Evolutionary conservation across 805 yeast genomes (phyloP).

Genomic region (Blastobotrys peoriensis): DNA sequence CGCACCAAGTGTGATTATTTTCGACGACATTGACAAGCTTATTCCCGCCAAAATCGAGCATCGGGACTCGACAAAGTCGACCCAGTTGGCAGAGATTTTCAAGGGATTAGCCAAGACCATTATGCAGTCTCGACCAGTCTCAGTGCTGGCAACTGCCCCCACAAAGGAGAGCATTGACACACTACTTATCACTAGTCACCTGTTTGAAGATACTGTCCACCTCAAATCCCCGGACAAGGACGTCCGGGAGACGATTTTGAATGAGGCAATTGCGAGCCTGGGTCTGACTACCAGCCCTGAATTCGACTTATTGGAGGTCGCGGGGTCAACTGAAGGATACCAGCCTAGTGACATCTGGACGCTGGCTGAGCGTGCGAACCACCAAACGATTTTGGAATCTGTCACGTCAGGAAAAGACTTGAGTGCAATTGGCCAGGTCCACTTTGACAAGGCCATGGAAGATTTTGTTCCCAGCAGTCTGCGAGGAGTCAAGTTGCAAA

Average conservation of each 20-base stretch:
- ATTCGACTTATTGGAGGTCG: slow-evolving; percentile 45
- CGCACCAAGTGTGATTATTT: slow-evolving; percentile 63
- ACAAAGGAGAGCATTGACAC: slow-evolving; percentile 62
- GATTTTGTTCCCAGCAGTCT: slow-evolving; percentile 75
- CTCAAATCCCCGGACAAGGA: slow-evolving; percentile 65
- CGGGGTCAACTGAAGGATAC: slow-evolving; percentile 79
- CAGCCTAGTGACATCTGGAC: slow-evolving; percentile 75
- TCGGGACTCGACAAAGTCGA: slow-evolving; percentile 53
- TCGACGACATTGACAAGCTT: slow-evolving; percentile 74
- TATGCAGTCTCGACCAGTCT: slow-evolving; percentile 37
- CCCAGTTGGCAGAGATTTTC: slow-evolving; percentile 61
- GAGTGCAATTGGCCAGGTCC: slow-evolving; percentile 22
- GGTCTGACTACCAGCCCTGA: slow-evolving; percentile 33
- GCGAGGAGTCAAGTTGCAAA: slow-evolving; percentile 81
- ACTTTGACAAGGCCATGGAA: slow-evolving; percentile 52
- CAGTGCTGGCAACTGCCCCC: slow-evolving; percentile 56
- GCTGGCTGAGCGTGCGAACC: slow-evolving; percentile 54
- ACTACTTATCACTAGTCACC: slow-evolving; percentile 57
- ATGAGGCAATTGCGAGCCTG: slow-evolving; percentile 35
- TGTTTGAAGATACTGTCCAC: slow-evolving; percentile 56
- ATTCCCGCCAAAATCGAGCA: slow-evolving; percentile 61
- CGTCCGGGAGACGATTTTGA: slow-evolving; percentile 45
- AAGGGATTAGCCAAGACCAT: slow-evolving; percentile 41
- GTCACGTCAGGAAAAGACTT: not conserved
- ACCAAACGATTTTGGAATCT: slow-evolving; percentile 25